Conservation (phyloP, 768 basidiomycete species). For the Lentinula edodes region DNA sequence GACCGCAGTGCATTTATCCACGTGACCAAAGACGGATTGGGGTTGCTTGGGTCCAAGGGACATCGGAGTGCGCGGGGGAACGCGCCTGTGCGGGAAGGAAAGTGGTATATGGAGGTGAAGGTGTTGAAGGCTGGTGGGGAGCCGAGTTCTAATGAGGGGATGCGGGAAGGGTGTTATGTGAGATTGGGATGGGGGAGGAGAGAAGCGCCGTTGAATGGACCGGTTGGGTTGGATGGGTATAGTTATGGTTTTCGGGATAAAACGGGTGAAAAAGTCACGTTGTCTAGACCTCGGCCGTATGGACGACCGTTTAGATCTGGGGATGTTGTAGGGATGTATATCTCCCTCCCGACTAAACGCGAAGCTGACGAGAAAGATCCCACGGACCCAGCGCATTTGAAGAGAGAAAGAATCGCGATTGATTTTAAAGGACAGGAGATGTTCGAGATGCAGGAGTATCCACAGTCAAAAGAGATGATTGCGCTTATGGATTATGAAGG, state of each 20-base stretch:
- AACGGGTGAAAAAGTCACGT: slow-evolving; percentile 84
- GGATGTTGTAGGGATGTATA: slow-evolving; percentile 91
- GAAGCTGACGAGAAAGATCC: slow-evolving; percentile 56
- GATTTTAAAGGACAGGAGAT: slow-evolving; percentile 96
- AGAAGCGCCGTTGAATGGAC: slow-evolving; percentile 90
- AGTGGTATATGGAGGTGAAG: slow-evolving; percentile 92
- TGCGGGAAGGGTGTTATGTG: slow-evolving; percentile 72
- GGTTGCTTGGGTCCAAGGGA: slow-evolving; percentile 77
- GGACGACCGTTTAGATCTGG: slow-evolving; percentile 70
- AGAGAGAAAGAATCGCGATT: slow-evolving; percentile 88
- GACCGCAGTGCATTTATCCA: slow-evolving; percentile 80
- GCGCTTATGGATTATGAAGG: slow-evolving; percentile 75
- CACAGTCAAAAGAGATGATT: slow-evolving; percentile 87
- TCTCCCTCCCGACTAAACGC: slow-evolving; percentile 68
- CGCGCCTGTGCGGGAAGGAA: slow-evolving; percentile 82
- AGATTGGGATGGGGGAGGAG: slow-evolving; percentile 88
- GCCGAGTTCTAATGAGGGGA: slow-evolving; percentile 42
- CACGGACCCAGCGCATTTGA: slow-evolving; percentile 76
- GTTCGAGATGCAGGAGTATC: slow-evolving; percentile 91
- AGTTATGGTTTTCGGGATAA: slow-evolving; percentile 90
- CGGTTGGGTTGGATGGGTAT: slow-evolving; percentile 91
- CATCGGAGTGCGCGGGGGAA: slow-evolving; percentile 90
- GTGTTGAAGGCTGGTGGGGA: slow-evolving; percentile 66
- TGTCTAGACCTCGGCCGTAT: slow-evolving; percentile 78
- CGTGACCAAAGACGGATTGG: slow-evolving; percentile 73